phyloP scores from a whole-genome alignment of 257 asterid species.

The Ajuga chamaepitys region DNA sequence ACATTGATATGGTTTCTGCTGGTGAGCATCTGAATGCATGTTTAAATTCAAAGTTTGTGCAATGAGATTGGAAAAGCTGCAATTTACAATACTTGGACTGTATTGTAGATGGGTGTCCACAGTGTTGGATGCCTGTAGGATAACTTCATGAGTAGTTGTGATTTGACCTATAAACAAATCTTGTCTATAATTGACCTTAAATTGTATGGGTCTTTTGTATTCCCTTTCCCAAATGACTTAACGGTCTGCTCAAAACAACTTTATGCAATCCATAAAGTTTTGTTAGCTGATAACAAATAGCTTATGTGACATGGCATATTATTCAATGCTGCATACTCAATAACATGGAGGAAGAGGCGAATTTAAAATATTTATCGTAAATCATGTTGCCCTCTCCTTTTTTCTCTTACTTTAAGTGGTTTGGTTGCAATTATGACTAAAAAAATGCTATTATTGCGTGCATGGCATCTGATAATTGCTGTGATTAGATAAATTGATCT shows the following conservation, averaged over 20 bases:
- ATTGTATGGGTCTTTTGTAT: not conserved
- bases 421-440: not conserved
- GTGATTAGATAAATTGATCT: not conserved
- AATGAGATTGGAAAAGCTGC: not conserved
- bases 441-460: not conserved
- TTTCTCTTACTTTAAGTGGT: not conserved
- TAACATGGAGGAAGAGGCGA: not conserved
- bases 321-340: not conserved
- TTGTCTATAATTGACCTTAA: not conserved
- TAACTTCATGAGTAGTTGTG: not conserved
- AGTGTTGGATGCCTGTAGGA: not conserved
- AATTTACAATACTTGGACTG: not conserved
- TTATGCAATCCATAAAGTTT: not conserved
- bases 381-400: not conserved
- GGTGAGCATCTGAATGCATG: conserved; percentile 38
- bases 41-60: not conserved
- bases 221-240: not conserved
- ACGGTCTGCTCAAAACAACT: too few relatives aligned
- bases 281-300: not conserved
- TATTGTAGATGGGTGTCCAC: not conserved
- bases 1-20: conserved; percentile 37
- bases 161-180: not conserved
- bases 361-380: not conserved
- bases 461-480: not conserved
- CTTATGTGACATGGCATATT: not conserved